Evolutionary conservation across 192 early-diverging fungal genomes (phyloP), one percentile per base, ranked within the genome.

Genomic region (Linnemannia zychae): DNA sequence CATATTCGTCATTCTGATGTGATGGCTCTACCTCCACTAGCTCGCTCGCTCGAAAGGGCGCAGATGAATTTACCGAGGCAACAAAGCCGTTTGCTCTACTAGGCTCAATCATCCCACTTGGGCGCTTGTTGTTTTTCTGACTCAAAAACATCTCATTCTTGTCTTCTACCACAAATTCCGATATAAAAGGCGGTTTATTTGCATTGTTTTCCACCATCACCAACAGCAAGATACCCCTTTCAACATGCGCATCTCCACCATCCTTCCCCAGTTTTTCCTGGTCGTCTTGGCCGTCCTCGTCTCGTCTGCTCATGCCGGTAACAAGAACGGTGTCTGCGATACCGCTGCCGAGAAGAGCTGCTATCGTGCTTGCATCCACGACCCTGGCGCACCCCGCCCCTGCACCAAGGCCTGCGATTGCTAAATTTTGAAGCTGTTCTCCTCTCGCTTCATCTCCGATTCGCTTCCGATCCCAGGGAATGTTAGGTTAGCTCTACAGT

Each of bases 291-390:
- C 36, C 66, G 66, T 67, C 66, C 36, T 67, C 66, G 36, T 67
- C 66, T 67, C 66, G 36, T 67, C 66, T 34, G 66, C 66, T 67
- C 66, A 67, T 37, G 66, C 66, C 66, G 66, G 66, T 4, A 67
- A 67, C 34, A 34, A 34, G 3, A 67, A 67, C 36, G 66, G 66
- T 67, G 66, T 67, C 66, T 67, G 66, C 22, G 66, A 67, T 67
- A 67, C 66, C 1, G 17, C 36, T n/a, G 66, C 3, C 7, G 66
- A 67, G 66, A 67, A 67, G 36, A 67, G 66, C 0, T 67, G 66
- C 66, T 17, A 38, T 34, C 1, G 20, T 33, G 66, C 66, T n/a
- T 67, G 66, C 66, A 16, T 6, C 15, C 33, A 67, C 37, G 66
- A 67, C 37, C 66, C 66, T 34, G 66, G 66, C 34, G 66, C 66